phyloP scores from a whole-genome alignment of 345 rosid genomes.

The Hypericum androsaemum region DNA sequence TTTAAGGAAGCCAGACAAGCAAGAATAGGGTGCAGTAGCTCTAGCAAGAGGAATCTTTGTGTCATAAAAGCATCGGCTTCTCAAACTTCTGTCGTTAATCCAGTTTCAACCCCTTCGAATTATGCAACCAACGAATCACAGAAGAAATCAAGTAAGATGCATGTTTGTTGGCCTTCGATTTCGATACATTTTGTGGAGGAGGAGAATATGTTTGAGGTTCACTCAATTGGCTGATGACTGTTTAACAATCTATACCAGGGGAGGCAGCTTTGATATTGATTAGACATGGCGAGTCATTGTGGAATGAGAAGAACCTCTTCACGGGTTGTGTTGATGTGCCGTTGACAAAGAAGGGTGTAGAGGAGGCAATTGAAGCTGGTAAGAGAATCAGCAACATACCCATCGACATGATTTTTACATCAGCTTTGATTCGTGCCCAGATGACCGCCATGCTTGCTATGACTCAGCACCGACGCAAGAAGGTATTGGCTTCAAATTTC shows the following conservation, averaged over 20 bases:
- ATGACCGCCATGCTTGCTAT: constrained; percentile 99
- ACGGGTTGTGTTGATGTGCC: constrained; percentile 99
- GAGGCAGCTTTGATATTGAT: constrained; percentile 81
- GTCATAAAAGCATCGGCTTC: constrained; percentile 43
- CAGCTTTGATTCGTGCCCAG: constrained; percentile 88
- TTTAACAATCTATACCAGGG: constrained; percentile 27
- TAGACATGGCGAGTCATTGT: constrained; percentile 94
- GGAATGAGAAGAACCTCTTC: constrained; percentile 97
- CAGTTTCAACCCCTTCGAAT: constrained; percentile 43
- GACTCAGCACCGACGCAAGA: constrained; percentile 89
- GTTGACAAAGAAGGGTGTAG: constrained; percentile 79
- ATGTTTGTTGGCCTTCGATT: too few relatives aligned
- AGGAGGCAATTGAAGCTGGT: constrained; percentile 98
- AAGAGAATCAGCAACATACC: constrained; percentile 93
- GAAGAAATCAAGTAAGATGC: constrained; percentile 52
- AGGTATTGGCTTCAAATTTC: constrained; percentile 35
- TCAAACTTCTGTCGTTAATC: constrained; percentile 43
- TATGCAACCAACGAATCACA: constrained; percentile 25
- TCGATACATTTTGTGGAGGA: too few relatives aligned
- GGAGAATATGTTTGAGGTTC: not conserved
- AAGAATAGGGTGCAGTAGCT: constrained; percentile 17
- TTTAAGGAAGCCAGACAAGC: constrained; percentile 26
- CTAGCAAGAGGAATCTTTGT: constrained; percentile 21
- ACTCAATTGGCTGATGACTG: constrained; percentile 7
- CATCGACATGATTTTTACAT: constrained; percentile 83